A percentile compares a stretch with the other conserved stretches of the same genome.
Evolutionary conservation across 257 asterid genomes (phyloP).

Genomic region (Solanum pennellii): DNA sequence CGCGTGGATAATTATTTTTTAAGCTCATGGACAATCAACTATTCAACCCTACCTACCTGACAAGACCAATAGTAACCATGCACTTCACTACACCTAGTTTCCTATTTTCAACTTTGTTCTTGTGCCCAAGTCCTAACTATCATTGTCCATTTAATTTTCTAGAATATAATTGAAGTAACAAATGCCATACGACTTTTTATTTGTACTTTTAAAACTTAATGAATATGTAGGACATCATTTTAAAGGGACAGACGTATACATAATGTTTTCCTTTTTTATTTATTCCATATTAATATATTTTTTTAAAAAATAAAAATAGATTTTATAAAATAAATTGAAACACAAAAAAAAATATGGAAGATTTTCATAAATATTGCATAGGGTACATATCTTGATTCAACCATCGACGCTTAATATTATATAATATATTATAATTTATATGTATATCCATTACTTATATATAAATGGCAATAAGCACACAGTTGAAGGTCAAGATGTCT

Average conservation of each 20-base stretch:
- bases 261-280: neutral
- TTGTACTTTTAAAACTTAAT: neutral
- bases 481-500: accelerated
- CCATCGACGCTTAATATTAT: neutral
- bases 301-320: neutral
- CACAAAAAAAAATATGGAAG: neutral
- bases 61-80: neutral
- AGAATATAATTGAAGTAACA: neutral
- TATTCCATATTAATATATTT: neutral
- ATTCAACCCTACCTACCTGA: neutral
- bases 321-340: neutral
- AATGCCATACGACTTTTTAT: neutral
- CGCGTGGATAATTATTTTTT: neutral
- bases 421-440: neutral
- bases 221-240: neutral
- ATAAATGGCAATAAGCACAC: too few species aligned
- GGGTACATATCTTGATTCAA: neutral
- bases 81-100: neutral
- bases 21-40: neutral
- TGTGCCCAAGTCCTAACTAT: neutral
- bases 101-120: neutral
- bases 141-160: neutral
- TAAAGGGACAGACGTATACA: neutral
- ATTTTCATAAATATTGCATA: neutral
- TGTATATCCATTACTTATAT: too few species aligned